Conservation (phyloP, 257 asterid genomes). For the Rhazya stricta region DNA sequence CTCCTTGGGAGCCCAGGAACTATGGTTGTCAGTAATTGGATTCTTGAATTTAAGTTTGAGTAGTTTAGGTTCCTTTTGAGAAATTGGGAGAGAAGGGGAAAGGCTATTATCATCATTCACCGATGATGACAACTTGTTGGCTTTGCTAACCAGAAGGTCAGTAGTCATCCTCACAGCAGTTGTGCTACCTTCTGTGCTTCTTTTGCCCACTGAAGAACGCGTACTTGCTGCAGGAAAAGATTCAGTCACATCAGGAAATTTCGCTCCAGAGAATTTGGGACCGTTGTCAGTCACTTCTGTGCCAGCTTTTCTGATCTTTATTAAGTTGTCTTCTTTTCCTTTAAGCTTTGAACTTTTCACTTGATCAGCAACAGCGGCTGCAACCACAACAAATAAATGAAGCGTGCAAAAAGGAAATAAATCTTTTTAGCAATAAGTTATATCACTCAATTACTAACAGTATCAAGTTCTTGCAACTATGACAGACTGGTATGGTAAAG, state of each 20-base stretch:
- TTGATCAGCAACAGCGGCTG: constrained; percentile 29
- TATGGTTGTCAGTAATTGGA: constrained; percentile 48
- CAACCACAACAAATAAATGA: constrained; percentile 26
- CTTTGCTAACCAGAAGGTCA: constrained; percentile 39
- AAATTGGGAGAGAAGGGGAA: constrained; percentile 29
- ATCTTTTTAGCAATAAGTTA: not conserved
- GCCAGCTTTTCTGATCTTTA: constrained; percentile 34
- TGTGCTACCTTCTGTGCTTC: constrained; percentile 40
- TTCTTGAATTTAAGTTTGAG: constrained; percentile 75
- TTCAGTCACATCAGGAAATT: constrained; percentile 35
- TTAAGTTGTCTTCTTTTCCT: constrained; percentile 32
- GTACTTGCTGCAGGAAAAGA: constrained; percentile 42
- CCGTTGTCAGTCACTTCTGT: constrained; percentile 22
- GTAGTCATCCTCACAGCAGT: constrained; percentile 31
- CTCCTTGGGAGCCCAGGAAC: constrained; percentile 44
- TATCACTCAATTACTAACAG: not conserved
- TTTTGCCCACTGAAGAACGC: constrained; percentile 40
- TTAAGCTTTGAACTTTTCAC: constrained; percentile 39
- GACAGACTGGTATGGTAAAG: not conserved
- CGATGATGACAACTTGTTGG: constrained; percentile 34
- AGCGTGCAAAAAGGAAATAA: not conserved
- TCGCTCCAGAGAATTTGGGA: constrained; percentile 32
- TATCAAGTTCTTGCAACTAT: not conserved
- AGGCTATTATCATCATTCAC: constrained; percentile 38
- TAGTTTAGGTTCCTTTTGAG: constrained; percentile 48